Evolutionary conservation across 148 eudicot genomes (phyloP).

Genomic region (Rhododendron mucronatum): DNA sequence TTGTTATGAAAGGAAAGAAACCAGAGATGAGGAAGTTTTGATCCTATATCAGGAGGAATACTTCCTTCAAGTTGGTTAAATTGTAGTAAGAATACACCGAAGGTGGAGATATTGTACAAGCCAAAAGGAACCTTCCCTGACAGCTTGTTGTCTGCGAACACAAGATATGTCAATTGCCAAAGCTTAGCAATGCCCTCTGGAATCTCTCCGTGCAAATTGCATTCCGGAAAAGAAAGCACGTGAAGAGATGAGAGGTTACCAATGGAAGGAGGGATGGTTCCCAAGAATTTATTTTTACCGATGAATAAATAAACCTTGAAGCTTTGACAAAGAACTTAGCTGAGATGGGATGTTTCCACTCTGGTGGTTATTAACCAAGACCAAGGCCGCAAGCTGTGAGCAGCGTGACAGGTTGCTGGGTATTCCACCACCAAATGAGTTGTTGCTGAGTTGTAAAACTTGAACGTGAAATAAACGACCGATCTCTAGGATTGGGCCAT

Average conservation of each 20-base stretch:
- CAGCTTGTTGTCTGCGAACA: not conserved
- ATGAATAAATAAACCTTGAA: not conserved
- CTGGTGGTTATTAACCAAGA: not conserved
- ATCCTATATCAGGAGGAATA: not conserved
- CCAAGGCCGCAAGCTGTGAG: no score
- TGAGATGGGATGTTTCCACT: not conserved
- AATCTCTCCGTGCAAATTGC: not conserved
- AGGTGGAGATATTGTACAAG: not conserved
- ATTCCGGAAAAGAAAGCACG: accelerated
- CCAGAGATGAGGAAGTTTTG: not conserved
- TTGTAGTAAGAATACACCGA: not conserved
- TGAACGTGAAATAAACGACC: not conserved
- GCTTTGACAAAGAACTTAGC: not conserved
- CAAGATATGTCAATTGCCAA: not conserved
- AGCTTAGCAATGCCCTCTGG: not conserved
- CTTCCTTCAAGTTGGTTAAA: not conserved
- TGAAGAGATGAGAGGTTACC: not conserved
- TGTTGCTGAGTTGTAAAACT: not conserved
- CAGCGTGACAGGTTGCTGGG: not conserved
- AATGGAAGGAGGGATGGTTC: not conserved
- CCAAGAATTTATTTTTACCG: not conserved
- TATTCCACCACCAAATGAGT: not conserved
- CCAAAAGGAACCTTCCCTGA: not conserved
- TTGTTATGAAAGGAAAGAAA: not conserved
- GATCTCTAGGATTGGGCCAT: not conserved